Base-by-base conservation (phyloP, 2,329 filamentous ascomycete genomes). In the Aureobasidium sp. region DNA sequence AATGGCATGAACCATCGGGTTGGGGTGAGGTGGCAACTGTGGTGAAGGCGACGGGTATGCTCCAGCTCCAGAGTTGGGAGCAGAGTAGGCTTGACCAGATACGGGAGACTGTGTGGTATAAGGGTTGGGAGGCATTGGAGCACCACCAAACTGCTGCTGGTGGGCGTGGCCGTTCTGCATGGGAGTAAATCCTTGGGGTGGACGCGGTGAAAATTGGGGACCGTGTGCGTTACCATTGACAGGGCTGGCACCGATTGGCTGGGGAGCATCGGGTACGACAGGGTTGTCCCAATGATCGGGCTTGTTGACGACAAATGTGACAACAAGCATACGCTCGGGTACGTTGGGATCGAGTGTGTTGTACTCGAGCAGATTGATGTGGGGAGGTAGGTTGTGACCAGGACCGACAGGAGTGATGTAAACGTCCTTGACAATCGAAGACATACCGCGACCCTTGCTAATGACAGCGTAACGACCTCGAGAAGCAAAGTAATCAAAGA, bases 391-490 rank as follows among this genome's bases (percentile, higher is more conserved):
- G 51, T 77, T 75, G 35, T 74, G 76, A 35, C 89, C 90, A 5
- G 85, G 81, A 33, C 90, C 84, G 4, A 97, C 84, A 0, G 94
- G 93, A 10, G 96, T 87, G 33, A 97, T 82, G 71, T 97, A 97
- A 1, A 92, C 89, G 70, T 97, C 93, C 62, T 91, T 87, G 51
- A 96, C 88, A 62, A 90, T 87, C 46, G 70, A 67, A 15, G 57
- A 61, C 47, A 63, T 61, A 21, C 84, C 82, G 31, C 85, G 75
- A 0, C 83, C 82, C 69, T 93, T 89, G 15, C 86, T 86, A 7
- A 96, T 81, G 1, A 97, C 93, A 21, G 91, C 93, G 71, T 95
- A 99, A 35, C 91, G 83, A 65, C 88, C 83, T 69, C 93, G 89
- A 54, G 81, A 81, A 43, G 85, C 79, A 70, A 99, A 97, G 74